Conservation (phyloP, 176 grass and related monocot species). For the Microstegium vimineum region DNA sequence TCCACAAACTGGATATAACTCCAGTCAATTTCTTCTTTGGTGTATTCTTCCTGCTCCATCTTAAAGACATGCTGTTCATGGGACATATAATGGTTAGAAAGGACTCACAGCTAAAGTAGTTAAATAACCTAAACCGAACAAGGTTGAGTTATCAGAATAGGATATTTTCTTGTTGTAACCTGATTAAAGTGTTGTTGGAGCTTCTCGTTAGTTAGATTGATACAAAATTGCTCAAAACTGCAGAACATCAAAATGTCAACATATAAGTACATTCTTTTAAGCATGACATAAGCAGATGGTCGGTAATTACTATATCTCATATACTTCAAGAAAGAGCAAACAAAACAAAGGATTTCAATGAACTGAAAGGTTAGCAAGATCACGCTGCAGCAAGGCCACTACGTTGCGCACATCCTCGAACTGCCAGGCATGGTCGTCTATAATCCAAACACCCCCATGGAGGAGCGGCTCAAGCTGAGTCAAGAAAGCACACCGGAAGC, state of each 20-base stretch:
- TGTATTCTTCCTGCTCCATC: slow-evolving; percentile 99
- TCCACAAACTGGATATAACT: slow-evolving; percentile 97
- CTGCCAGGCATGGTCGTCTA: not conserved
- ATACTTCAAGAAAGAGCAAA: not conserved
- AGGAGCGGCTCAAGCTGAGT: not conserved
- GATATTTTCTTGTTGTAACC: slow-evolving; percentile 37
- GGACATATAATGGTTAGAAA: slow-evolving; percentile 28
- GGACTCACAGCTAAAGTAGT: not conserved
- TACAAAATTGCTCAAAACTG: slow-evolving; percentile 99
- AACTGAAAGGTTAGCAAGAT: not conserved
- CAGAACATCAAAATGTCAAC: slow-evolving; percentile 38
- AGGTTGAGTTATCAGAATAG: not conserved
- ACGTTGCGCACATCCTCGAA: not conserved
- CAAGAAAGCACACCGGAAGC: not conserved
- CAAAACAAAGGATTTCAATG: not conserved
- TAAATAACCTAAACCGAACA: slow-evolving; percentile 3
- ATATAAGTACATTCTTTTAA: not conserved
- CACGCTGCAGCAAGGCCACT: not conserved
- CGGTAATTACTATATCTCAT: slow-evolving; percentile 1
- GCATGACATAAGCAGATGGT: slow-evolving; percentile 3
- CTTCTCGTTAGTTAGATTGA: slow-evolving; percentile 98
- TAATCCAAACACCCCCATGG: not conserved
- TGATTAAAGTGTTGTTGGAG: slow-evolving; percentile 99
- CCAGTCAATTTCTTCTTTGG: slow-evolving; percentile 97
- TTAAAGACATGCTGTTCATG: slow-evolving; percentile 96